A percentile compares a stretch with the other conserved stretches of the same genome.
Evolutionary conservation across 148 eudicot genomes (phyloP).

Genomic region (Cornus kousa): DNA sequence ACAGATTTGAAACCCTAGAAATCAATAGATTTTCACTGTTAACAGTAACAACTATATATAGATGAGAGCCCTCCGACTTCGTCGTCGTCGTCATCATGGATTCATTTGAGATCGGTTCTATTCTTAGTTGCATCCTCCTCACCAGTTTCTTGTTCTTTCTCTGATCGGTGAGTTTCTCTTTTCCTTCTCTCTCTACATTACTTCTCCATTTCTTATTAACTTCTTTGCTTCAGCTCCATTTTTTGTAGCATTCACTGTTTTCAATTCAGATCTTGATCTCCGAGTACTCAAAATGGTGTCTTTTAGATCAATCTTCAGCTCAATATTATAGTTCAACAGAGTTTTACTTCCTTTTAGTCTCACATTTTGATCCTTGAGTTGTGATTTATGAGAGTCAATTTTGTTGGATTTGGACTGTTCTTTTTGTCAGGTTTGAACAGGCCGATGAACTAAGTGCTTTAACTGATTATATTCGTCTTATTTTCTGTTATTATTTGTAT

Average conservation of each 20-base stretch:
- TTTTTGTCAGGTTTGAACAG: background rate
- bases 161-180: slow-evolving; percentile 68
- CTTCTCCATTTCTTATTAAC: background rate
- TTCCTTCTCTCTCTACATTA: background rate
- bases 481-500: background rate
- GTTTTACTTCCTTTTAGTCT: slow-evolving; percentile 8
- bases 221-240: background rate
- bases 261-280: slow-evolving; percentile 29
- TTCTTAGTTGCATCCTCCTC: slow-evolving; percentile 77
- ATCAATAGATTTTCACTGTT: background rate
- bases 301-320: background rate
- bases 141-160: slow-evolving; percentile 54
- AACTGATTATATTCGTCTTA: background rate
- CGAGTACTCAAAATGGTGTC: slow-evolving; percentile 2
- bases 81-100: slow-evolving; percentile 60
- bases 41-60: slow-evolving; percentile 19
- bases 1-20: slow-evolving; percentile 20
- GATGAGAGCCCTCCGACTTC: slow-evolving; percentile 75
- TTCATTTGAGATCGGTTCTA: slow-evolving; percentile 85
- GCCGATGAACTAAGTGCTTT: slow-evolving; percentile 2
- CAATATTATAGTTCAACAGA: background rate
- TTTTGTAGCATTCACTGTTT: slow-evolving; percentile 11
- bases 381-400: background rate
- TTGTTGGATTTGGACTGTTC: slow-evolving; percentile 6
- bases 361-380: slow-evolving; percentile 2